Conservation (phyloP, 306 rosid genomes). For the Canavalia gladiata region DNA sequence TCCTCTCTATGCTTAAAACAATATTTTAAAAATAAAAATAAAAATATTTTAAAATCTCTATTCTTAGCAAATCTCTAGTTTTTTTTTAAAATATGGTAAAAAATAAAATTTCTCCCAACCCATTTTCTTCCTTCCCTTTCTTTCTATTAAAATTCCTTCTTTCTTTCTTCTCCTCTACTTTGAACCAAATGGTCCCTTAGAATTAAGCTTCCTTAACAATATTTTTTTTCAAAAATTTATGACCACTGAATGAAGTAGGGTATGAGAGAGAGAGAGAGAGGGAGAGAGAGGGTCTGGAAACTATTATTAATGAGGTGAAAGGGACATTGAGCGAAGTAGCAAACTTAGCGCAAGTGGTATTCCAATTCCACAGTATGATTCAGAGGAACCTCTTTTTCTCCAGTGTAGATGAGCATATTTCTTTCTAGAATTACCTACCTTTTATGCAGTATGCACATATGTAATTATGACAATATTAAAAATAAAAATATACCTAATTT, state of each 20-base stretch:
- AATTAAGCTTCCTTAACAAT: not conserved
- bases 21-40: too few relatives aligned
- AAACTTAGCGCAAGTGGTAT: slow-evolving; percentile 41
- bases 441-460: not conserved
- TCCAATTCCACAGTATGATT: slow-evolving; percentile 43
- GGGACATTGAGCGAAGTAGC: slow-evolving; percentile 60
- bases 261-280: slow-evolving; percentile 50
- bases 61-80: too few relatives aligned
- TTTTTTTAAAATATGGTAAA: too few relatives aligned
- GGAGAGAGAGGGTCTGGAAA: slow-evolving; percentile 56
- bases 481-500: not conserved
- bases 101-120: too few relatives aligned
- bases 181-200: not conserved
- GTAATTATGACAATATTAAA: too few relatives aligned
- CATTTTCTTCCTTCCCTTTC: too few relatives aligned
- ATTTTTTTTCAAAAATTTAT: slow-evolving; percentile 10
- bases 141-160: too few relatives aligned
- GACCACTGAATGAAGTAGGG: slow-evolving; percentile 40
- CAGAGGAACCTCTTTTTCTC: slow-evolving; percentile 42
- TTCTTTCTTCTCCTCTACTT: too few relatives aligned
- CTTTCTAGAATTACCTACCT: slow-evolving; percentile 10
- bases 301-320: slow-evolving; percentile 63
- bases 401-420: slow-evolving; percentile 28
- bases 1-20: too few relatives aligned
- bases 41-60: too few relatives aligned